Percentiles rank a stretch among this genome's conserved stretches.
Evolutionary conservation across 352 stramenopile species (phyloP).

Genomic region (Phytophthora sansomeana): DNA sequence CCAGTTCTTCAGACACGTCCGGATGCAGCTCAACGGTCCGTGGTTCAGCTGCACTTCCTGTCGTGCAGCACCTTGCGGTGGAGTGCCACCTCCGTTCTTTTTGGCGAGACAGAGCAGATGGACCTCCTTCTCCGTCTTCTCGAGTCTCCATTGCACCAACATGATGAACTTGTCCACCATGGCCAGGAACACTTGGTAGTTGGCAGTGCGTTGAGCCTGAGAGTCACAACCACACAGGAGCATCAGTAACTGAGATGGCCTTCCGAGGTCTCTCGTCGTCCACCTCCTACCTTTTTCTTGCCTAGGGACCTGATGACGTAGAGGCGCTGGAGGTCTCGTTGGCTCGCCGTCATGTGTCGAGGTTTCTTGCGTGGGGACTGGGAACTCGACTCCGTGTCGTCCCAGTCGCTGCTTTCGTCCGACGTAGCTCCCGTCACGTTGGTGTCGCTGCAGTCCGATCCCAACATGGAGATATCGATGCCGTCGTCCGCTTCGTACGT

Average conservation of each 20-base stretch:
- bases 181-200: slow-evolving; percentile 15
- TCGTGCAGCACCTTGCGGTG: neutral
- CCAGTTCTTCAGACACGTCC: slow-evolving; percentile 21
- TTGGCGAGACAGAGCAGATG: slow-evolving; percentile 22
- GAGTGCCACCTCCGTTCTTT: neutral
- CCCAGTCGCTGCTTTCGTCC: slow-evolving; percentile 25
- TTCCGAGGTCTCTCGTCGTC: neutral
- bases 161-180: slow-evolving; percentile 16
- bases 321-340: slow-evolving; percentile 22
- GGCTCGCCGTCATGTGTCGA: too few relatives aligned
- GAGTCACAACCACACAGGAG: too few relatives aligned
- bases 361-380: too few relatives aligned
- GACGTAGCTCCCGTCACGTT: slow-evolving; percentile 23
- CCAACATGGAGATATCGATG: neutral
- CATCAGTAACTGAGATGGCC: neutral
- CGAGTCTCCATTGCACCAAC: slow-evolving; percentile 23
- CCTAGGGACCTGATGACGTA: slow-evolving; percentile 35
- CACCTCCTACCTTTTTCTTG: slow-evolving; percentile 27
- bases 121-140: slow-evolving; percentile 16
- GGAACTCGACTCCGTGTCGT: slow-evolving; percentile 15
- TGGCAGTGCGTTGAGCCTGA: neutral
- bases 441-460: slow-evolving; percentile 11
- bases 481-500: slow-evolving; percentile 5
- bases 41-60: slow-evolving; percentile 19
- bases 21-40: slow-evolving; percentile 19